These are phyloP conservation scores for Aureobasidium sp. DNA, from an alignment of 2,329 filamentous ascomycete species.

Conservation along the genomic window DNA sequence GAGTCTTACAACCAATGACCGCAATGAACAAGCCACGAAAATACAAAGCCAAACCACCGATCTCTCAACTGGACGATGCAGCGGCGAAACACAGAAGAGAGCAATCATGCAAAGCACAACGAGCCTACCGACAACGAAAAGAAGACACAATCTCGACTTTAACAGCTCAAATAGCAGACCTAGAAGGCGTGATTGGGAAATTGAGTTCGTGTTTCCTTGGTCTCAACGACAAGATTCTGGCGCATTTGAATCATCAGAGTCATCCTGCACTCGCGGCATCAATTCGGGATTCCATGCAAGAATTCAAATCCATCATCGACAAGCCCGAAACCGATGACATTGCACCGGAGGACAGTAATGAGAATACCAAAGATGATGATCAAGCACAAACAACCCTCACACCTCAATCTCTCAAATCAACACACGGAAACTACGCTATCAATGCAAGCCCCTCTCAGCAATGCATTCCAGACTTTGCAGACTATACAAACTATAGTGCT, in stretches of 20 bases:
- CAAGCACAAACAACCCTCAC: neutral
- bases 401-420: neutral
- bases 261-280: neutral
- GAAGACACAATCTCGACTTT: neutral
- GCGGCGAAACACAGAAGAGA: neutral
- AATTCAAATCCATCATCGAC: neutral
- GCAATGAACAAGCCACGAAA: neutral
- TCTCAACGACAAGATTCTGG: neutral
- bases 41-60: neutral
- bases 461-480: neutral
- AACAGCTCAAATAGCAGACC: neutral
- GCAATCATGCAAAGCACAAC: neutral
- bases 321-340: neutral
- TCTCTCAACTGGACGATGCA: neutral
- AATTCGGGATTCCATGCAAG: neutral
- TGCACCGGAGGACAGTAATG: neutral
- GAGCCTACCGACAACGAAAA: neutral
- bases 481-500: neutral
- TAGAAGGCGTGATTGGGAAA: neutral
- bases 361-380: neutral
- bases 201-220: neutral
- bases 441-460: no score
- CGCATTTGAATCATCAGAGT: neutral
- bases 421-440: no score
- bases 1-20: no score